These are phyloP conservation scores for Cylindrotheca fusiformis DNA, from an alignment of 108 stramenopile genomes.

Conservation along the genomic window DNA sequence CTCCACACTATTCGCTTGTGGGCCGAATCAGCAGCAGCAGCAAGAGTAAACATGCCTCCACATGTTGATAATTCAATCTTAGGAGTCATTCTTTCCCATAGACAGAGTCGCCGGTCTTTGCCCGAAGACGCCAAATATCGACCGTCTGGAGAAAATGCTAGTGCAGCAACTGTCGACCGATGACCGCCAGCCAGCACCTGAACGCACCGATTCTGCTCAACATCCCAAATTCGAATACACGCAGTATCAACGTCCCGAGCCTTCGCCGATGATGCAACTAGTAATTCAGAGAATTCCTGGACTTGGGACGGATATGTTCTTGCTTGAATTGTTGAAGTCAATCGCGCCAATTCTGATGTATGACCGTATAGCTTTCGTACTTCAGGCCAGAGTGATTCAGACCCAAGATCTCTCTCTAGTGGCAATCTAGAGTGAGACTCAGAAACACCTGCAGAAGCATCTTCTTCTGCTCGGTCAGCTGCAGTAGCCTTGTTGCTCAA, in stretches of 20 bases:
- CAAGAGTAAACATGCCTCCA: conserved; percentile 34
- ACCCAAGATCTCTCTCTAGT: conserved; percentile 80
- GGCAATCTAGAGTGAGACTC: conserved; percentile 45
- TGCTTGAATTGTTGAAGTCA: conserved; percentile 61
- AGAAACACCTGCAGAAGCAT: conserved; percentile 20
- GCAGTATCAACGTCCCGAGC: conserved; percentile 81
- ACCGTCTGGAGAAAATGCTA: conserved; percentile 79
- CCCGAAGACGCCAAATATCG: conserved; percentile 76
- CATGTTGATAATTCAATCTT: conserved; percentile 1
- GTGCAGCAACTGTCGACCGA: conserved; percentile 75
- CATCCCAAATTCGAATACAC: conserved; percentile 78
- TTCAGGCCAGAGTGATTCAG: conserved; percentile 83
- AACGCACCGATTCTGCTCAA: conserved; percentile 51
- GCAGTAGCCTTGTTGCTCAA: conserved; percentile 83
- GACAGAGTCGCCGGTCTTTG: conserved; percentile 85
- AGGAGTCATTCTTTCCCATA: conserved; percentile 53
- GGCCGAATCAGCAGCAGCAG: conserved; percentile 66
- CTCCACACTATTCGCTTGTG: conserved; percentile 90
- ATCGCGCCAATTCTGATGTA: conserved; percentile 71
- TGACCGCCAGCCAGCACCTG: conserved; percentile 77
- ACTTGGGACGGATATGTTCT: conserved; percentile 10
- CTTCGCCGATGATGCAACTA: conserved; percentile 84
- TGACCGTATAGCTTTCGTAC: conserved; percentile 81
- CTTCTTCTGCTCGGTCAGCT: conserved; percentile 58
- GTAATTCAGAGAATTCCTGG: conserved; percentile 17